Base-by-base conservation (phyloP, 345 rosid species). In the Hevea brasiliensis region DNA sequence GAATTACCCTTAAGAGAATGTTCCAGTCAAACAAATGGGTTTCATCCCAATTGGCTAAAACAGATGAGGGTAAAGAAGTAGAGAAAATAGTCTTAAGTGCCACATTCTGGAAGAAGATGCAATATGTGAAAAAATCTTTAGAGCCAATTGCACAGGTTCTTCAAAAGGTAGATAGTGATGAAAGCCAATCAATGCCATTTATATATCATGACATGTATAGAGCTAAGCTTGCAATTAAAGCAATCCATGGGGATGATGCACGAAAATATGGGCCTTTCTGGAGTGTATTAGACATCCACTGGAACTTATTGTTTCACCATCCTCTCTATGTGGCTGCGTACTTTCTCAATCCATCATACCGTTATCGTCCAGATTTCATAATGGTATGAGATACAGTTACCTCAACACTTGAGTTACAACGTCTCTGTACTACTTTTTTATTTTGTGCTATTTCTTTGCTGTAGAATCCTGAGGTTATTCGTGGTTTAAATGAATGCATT, bases 301-400 rank as follows among this genome's bases (percentile, higher is more conserved):
- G 92, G 92, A 88, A 82, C 83, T 74, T 88, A 54, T 84, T 87
- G 83, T 84, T 88, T 78, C 91, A 80, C 74, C 97, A 94, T 72
- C 98, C 98, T 20, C 93, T 94, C 58, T 83, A 88, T 70, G 85
- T 88, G 67, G 97, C 97, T 78, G 97, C 98, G 42, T 92, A 90
- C 83, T 92, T 90, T 81, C 87, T 94, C 77, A 94, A 92, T 79
- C 98, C 97, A 7, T 85, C 91, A n/a, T 85, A 86, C 64, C 87
- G 90, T 59, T 94, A 89, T 72, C 87, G 83, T 71, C 82, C 85
- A 42, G 97, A 94, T 84, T 89, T 90, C 76, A 58, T 84, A 64
- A 77, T 81, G 92, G 98, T 94, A 90, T 57, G 85, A 61, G 24
- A 32, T 18, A 45, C 61, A n/a, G 45, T 18, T n/a, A 61, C 7